Evolutionary conservation across 1,284 basidiomycete species (phyloP).

Genomic region (Sporisorium sorghi): DNA sequence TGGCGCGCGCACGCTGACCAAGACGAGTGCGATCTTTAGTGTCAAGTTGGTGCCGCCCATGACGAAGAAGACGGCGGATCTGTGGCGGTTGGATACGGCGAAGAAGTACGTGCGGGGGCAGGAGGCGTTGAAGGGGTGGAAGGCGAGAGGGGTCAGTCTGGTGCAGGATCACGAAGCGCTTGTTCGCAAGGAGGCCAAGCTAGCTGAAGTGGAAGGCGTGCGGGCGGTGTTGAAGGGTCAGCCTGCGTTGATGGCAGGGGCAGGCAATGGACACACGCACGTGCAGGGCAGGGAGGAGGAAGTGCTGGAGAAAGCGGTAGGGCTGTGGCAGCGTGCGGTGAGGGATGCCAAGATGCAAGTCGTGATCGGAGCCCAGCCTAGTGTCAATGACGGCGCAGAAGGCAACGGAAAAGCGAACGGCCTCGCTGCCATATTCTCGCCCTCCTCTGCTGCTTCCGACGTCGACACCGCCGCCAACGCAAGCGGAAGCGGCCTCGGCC

Average conservation of each 20-base stretch:
- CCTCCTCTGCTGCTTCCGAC: not conserved
- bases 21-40: constrained; percentile 81
- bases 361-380: constrained; percentile 41
- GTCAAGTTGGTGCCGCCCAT: constrained; percentile 84
- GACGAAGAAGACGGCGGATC: constrained; percentile 85
- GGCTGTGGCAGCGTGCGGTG: constrained; percentile 50
- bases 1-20: constrained; percentile 72
- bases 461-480: not conserved
- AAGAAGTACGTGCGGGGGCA: constrained; percentile 93
- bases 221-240: constrained; percentile 76
- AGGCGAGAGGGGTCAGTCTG: constrained; percentile 84
- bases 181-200: constrained; percentile 77
- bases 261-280: not conserved
- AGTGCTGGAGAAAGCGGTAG: constrained; percentile 40
- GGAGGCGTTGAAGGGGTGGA: constrained; percentile 83
- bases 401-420: not conserved
- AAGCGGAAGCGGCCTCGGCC: constrained; percentile 10
- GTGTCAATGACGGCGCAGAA: no score
- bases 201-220: constrained; percentile 89
- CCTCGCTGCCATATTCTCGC: constrained; percentile 10
- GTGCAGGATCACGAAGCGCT: constrained; percentile 85
- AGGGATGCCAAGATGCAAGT: constrained; percentile 41
- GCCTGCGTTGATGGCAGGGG: constrained; percentile 11
- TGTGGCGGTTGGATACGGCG: constrained; percentile 94
- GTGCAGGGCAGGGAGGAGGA: constrained; percentile 4